Base-by-base conservation (phyloP, 306 rosid genomes). In the Ceratonia siliqua region DNA sequence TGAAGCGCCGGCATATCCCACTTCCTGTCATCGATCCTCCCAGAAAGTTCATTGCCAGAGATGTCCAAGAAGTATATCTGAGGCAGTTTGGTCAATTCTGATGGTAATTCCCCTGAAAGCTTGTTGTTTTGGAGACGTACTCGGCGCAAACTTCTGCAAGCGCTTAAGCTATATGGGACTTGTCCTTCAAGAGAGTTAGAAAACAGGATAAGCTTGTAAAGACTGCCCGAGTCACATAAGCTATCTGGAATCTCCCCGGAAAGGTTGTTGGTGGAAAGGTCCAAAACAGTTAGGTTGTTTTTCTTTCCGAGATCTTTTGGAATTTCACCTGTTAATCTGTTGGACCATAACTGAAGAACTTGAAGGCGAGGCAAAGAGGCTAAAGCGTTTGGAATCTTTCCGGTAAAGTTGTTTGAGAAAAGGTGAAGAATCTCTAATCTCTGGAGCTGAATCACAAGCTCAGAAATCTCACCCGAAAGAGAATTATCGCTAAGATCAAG, bases 321-420 rank as follows among this genome's bases (percentile, higher is more conserved):
- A 38, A 95, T 89, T 78, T 81, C 83, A 41, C 98, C 99, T 0
- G 84, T 70, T 36, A 95, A 81, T n/a, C 73, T 65, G 78, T 95
- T 95, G 12, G 99, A 90, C 99, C 99, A 95, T 0, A 95, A 45
- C 78, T 95, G 99, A 73, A 95, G 99, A 18, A 95, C 84, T 82
- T 90, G 96, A 72, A 95, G 93, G 14, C 82, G 83, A 18, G 94
- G 89, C 55, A 95, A 74, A 17, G 87, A 87, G 49, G 86, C 59
- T 55, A 92, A 52, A 20, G 85, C 84, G 2, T 39, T 70, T 9
- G 99, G 98, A 83, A 95, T 81, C 48, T 36, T 73, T 6, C 99
- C 99, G 0, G 84, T 82, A 12, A 95, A 85, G 50, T 85, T 86
- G 77, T 95, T 95, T 17, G 90, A 81, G 82, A 95, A 95, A 52